Percentiles rank a stretch among this genome's conserved stretches.
Evolutionary conservation across 2,329 filamentous ascomycete species (phyloP).

Genomic region (Alternaria dauci): DNA sequence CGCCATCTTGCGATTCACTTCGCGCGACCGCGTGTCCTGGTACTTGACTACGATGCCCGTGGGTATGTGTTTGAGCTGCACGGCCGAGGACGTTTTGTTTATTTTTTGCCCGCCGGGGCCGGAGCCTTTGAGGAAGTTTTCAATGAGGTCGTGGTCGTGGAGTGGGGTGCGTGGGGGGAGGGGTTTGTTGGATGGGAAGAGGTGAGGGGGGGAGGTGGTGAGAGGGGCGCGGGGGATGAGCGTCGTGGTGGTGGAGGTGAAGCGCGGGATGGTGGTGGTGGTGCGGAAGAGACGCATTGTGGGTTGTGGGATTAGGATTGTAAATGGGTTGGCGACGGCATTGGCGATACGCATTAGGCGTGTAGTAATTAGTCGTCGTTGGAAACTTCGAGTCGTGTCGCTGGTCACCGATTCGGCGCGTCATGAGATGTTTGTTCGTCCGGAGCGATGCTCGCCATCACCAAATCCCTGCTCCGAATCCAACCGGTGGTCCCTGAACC

Average conservation of each 20-base stretch:
- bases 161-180: constrained; percentile 77
- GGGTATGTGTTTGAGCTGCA: constrained; percentile 88
- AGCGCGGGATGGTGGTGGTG: not conserved
- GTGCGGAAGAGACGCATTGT: constrained; percentile 22
- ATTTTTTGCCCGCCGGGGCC: constrained; percentile 97
- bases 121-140: constrained; percentile 87
- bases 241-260: not conserved
- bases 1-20: constrained; percentile 87
- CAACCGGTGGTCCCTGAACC: constrained; percentile 12
- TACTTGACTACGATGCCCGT: constrained; percentile 94
- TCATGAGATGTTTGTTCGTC: constrained; percentile 1
- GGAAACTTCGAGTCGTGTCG: not conserved
- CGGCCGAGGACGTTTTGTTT: constrained; percentile 96
- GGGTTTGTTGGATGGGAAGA: constrained; percentile 23
- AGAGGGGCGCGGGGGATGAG: constrained; percentile 25
- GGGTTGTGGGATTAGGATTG: constrained; percentile 11
- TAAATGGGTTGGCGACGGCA: constrained; percentile 13
- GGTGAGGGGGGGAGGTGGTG: constrained; percentile 23
- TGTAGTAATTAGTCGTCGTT: not conserved
- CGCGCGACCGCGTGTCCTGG: constrained; percentile 86
- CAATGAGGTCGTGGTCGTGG: constrained; percentile 79
- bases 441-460: not conserved
- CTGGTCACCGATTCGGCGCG: not conserved
- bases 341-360: constrained; percentile 26
- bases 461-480: constrained; percentile 12